These are phyloP conservation scores for Kitagawia praeruptora DNA, from an alignment of 129 eudicot genomes.

Conservation along the genomic window DNA sequence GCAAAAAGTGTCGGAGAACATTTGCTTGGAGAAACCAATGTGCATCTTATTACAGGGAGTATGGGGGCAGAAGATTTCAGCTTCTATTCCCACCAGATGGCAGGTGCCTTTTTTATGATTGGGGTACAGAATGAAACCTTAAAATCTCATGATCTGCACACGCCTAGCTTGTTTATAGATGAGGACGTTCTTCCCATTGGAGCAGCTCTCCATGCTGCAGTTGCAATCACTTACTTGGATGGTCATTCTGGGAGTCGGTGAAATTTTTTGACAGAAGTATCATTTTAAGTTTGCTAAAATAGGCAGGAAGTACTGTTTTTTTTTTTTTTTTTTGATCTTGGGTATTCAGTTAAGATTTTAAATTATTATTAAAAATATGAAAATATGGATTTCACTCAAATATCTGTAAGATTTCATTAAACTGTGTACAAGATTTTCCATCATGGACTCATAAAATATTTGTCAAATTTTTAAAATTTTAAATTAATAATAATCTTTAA, in stretches of 20 bases:
- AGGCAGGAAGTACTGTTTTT: accelerated
- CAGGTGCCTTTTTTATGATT: constrained; percentile 36
- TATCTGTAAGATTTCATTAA: no score
- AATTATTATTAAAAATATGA: no score
- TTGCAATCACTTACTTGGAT: constrained; percentile 45
- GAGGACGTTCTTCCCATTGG: constrained; percentile 55
- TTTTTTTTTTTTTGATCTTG: no score
- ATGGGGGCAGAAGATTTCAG: constrained; percentile 69
- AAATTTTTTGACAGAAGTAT: not conserved
- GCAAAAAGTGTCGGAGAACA: constrained; percentile 39
- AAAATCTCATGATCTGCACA: constrained; percentile 24
- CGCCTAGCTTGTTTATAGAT: constrained; percentile 38
- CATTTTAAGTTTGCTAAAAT: no score
- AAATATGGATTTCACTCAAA: no score
- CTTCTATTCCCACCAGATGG: constrained; percentile 45
- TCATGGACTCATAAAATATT: no score
- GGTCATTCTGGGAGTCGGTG: constrained; percentile 4
- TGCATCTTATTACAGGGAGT: constrained; percentile 15
- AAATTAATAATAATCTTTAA: no score
- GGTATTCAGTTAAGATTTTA: no score
- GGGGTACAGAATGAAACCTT: constrained; percentile 33
- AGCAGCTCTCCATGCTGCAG: constrained; percentile 70
- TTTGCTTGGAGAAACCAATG: constrained; percentile 44
- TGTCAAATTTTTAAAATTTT: no score
- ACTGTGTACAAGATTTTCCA: no score